Evolutionary conservation across 371 early-diverging fungal genomes (phyloP), one percentile per base, ranked within the genome.

Genomic region (Apophysomyces sp.): DNA sequence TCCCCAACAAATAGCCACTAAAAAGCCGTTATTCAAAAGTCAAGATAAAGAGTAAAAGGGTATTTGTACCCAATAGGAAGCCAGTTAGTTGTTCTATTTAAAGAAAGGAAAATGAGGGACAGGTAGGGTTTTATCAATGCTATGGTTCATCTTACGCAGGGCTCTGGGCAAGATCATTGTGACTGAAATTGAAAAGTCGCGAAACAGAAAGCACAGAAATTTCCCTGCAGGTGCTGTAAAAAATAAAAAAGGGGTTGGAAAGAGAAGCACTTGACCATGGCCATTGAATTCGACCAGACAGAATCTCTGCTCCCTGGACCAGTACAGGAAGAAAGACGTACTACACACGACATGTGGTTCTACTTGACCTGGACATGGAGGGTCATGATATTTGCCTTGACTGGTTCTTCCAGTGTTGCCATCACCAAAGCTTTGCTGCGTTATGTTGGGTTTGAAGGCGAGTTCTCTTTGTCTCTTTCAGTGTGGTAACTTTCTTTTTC

Each of bases 1-100:
- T 7, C 98, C 98, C 98, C 98, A 97, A 68, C 94, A 95, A 8
- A 94, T 67, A 1, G 95, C 94, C 15, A 94, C 94, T 73, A 15
- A 55, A 44, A 52, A 32, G 28, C 9, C 12, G 11, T 36, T 41
- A 39, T 40, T 30, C 24, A 34, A 36, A 30, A 44, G 24, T 4
- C 8, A 26, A 27, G 21, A 30, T 37, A n/a, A n/a, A n/a, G 2
- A 16, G 12, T 60, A 0, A 13, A 37, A 26, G 29, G 16, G 16
- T 24, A 26, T 49, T 44, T 27, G 18, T 70, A 63, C 71, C 69
- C 27, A 73, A 53, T 16, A 73, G 44, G 57, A 76, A 73, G 29
- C 71, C 73, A 37, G 59, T 29, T 1, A 69, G 36, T 54, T 71
- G 67, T 60, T 60, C 59, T 60, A 54, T 18, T 60, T 27, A 26